Base-by-base conservation (phyloP, 345 rosid genomes). In the Corchorus capsularis region DNA sequence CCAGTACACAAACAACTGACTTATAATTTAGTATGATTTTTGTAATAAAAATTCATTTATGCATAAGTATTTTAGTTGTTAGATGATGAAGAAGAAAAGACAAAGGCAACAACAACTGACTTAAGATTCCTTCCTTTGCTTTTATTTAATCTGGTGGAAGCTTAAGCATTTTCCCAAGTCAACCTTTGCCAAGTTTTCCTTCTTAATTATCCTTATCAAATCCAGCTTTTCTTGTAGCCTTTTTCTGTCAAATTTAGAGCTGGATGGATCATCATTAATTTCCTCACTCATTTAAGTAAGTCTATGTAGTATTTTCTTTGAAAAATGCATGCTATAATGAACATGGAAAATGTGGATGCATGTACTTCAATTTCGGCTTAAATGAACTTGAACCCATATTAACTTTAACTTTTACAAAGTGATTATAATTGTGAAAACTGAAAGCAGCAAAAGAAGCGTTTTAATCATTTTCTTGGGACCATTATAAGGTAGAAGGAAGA, bases 151-250 rank as follows among this genome's bases (percentile, higher is more conserved):
- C 15, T 43, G 11, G 37, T 27, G 27, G 27, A 27, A 27, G 27
- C 27, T 27, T 27, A 75, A 61, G 71, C 79, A 79, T 74, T 73
- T 73, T 73, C 39, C 39, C 72, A 74, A 78, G 84, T 85, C 85
- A 77, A 81, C 73, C 76, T 47, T 32, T 43, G 50, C 49, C 43
- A 19, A 72, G 19, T 19, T 55, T 56, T 71, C 45, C 20, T 72
- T 43, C 57, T 22, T 56, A 5, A n/a, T 17, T 0, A 8, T 37
- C 39, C 67, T 47, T 54, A 74, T 77, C 75, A 79, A 77, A 49
- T 64, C 67, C 72, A 76, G 22, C 63, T 54, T 71, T 64, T 53
- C 43, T 59, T 10, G 9, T 52, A 63, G 56, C 66, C 8, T 14
- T 45, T 63, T 16, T 8, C 27, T 67, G 63, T 17, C 11, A 6